Base-by-base conservation (phyloP, 768 basidiomycete species). In the Neoboletus subvelutipes region DNA sequence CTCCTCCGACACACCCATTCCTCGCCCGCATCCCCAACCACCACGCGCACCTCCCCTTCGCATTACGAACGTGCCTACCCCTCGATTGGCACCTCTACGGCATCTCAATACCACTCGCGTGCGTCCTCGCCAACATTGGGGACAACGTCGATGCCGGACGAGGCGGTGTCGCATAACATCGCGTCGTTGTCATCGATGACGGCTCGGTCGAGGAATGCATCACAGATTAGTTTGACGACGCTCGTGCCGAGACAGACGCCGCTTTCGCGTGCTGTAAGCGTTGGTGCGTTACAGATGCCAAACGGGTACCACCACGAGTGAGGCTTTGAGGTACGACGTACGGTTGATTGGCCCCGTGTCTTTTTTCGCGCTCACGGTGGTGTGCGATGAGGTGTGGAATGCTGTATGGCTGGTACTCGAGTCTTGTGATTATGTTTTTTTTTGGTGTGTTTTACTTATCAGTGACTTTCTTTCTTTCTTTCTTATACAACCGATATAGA, bases 161-260 rank as follows among this genome's bases (percentile, higher is more conserved):
- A 60, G 9, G 56, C 41, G 40, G 20, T 55, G 62, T 59, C 61
- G 67, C 73, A 67, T 65, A 75, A 71, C 45, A 55, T 71, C 13
- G 70, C 76, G 56, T 75, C 75, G 24, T 68, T 81, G 48, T 74
- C 82, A 52, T 78, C 81, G 28, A 57, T 68, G 48, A 57, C 52
- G 3, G 75, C 82, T 48, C 81, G 88, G 17, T 90, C 88, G 61
- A 76, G 85, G 61, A 90, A 88, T 60, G 77, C 78, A 9, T 89
- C 87, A 5, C 81, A 84, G 69, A 79, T 84, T 68, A 89, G 80
- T 66, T 66, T 89, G 40, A 76, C 82, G 37, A 76, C 74, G n/a
- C 67, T 83, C 56, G 72, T 77, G 33, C 77, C 86, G 42, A 77
- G 85, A 50, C 76, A 74, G 51, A 61, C 57, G 48, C 67, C 75